Evolutionary conservation across 768 basidiomycete genomes (phyloP).

Genomic region (Naganishia vaughanmartiniae): DNA sequence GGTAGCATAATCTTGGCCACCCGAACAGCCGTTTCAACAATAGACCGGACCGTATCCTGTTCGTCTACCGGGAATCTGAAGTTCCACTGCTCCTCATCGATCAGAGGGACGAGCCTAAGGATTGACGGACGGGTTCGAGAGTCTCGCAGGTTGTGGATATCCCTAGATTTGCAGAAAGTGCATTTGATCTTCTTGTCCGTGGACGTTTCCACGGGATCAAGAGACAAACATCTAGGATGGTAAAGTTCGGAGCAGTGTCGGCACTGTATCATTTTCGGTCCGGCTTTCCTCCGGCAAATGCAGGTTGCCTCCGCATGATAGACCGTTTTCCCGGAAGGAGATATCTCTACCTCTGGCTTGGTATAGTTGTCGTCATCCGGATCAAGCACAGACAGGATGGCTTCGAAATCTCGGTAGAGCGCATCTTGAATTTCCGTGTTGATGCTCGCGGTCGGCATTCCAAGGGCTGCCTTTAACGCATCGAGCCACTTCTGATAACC

Average conservation of each 20-base stretch:
- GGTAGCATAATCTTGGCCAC: constrained; percentile 35
- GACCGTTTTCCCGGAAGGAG: constrained; percentile 8
- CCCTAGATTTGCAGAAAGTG: constrained; percentile 27
- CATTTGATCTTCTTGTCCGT: constrained; percentile 27
- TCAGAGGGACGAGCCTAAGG: constrained; percentile 33
- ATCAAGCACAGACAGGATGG: constrained; percentile 31
- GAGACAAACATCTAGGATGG: constrained; percentile 45
- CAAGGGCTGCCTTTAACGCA: constrained; percentile 31
- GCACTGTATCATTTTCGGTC: constrained; percentile 44
- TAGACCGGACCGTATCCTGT: constrained; percentile 29
- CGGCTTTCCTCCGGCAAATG: constrained; percentile 44
- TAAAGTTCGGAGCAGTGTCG: constrained; percentile 41
- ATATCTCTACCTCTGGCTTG: constrained; percentile 4
- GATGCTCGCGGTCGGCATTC: constrained; percentile 13
- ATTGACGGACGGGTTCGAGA: constrained; percentile 34
- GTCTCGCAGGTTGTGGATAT: constrained; percentile 38
- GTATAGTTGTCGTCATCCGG: constrained; percentile 39
- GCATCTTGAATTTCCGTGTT: constrained; percentile 23
- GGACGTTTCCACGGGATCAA: constrained; percentile 31
- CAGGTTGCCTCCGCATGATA: constrained; percentile 37
- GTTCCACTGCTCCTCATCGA: constrained; percentile 36
- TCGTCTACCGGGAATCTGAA: constrained; percentile 42
- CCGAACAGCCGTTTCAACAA: constrained; percentile 35
- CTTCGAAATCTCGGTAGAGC: constrained; percentile 28
- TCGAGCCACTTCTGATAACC: constrained; percentile 42